phyloP scores from a whole-genome alignment of 495 filamentous ascomycete genomes.

The Echria macrotheca region DNA sequence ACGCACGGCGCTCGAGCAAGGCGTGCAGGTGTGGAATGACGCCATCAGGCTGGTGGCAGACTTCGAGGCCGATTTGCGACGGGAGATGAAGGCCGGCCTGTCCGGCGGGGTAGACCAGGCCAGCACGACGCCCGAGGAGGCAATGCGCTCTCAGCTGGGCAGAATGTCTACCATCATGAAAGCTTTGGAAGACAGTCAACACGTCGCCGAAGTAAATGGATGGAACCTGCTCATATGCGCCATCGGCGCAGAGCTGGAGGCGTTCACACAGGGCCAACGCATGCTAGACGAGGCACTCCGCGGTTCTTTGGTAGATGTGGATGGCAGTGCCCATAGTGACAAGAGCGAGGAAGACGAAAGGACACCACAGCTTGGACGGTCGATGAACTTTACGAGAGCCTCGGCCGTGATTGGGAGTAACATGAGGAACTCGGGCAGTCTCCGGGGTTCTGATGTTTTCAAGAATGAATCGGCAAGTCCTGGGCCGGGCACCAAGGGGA shows the following conservation, averaged over 20 bases:
- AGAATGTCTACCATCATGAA: constrained; percentile 53
- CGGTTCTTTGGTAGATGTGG: constrained; percentile 20
- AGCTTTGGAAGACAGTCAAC: constrained; percentile 56
- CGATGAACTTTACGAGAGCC: neutral
- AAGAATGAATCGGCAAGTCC: neutral
- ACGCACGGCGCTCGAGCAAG: constrained; percentile 73
- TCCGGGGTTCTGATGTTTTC: neutral
- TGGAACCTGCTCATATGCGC: constrained; percentile 90
- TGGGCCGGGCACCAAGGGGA: neutral
- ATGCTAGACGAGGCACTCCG: constrained; percentile 55
- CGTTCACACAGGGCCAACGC: constrained; percentile 62
- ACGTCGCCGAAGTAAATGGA: constrained; percentile 54
- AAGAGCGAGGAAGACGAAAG: constrained; percentile 11
- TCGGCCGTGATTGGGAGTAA: neutral
- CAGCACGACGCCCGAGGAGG: constrained; percentile 22
- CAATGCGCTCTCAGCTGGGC: constrained; percentile 42
- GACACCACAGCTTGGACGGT: constrained; percentile 19
- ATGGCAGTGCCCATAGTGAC: constrained; percentile 1
- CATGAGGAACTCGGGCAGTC: constrained; percentile 3
- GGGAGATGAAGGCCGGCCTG: constrained; percentile 42
- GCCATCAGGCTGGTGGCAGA: constrained; percentile 55
- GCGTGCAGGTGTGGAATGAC: constrained; percentile 72
- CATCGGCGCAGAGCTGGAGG: constrained; percentile 83
- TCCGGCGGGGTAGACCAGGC: constrained; percentile 9
- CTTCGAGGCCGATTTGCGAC: constrained; percentile 62